Base-by-base conservation (phyloP, 1,139 yeast genomes). In the Sugiyamaella grinbergsii region DNA sequence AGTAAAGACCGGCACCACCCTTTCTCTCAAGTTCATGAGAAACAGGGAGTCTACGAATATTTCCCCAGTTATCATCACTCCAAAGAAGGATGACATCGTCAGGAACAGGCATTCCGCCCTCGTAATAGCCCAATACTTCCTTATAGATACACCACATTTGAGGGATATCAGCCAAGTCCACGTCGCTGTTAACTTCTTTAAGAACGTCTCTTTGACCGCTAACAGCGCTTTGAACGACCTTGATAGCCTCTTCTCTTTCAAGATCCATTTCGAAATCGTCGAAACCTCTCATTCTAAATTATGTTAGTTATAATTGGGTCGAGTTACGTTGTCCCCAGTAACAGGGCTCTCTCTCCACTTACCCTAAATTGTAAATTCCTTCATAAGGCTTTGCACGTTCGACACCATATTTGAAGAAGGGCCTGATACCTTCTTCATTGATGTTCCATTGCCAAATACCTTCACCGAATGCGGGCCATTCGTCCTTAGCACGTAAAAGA, bases 61-160 rank as follows among this genome's bases (percentile, higher is more conserved):
- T 56, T n/a, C 60, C 60, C 57, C 56, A 57, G 41, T 57, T 57
- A 40, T 57, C 60, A 34, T 57, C 60, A 40, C 52, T 37, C 58
- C 58, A 57, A 16, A 57, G 47, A 29, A 57, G 37, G 7, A 49
- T 57, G n/a, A 57, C 56, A 37, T 57, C 60, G 10, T 57, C 60
- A 4, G 60, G 60, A 11, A 57, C 58, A 3, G 49, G 22, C 54
- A 57, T 42, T 4, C 60, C 60, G 13, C 53, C 54, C 28, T 55
- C 57, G 33, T 47, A 57, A 45, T 57, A 57, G 5, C 55, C 59
- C 37, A 48, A 44, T 18, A 57, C 60, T 38, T 57, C 60, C 29
- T 57, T 57, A 46, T 57, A 57, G 23, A 57, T 44, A 47, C 58
- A 56, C 60, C 60, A 57, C 55, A 55, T 52, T 32, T 57, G 58